These are phyloP conservation scores for Colletotrichum plurivorum DNA, from an alignment of 2,329 filamentous ascomycete genomes.

Conservation along the genomic window DNA sequence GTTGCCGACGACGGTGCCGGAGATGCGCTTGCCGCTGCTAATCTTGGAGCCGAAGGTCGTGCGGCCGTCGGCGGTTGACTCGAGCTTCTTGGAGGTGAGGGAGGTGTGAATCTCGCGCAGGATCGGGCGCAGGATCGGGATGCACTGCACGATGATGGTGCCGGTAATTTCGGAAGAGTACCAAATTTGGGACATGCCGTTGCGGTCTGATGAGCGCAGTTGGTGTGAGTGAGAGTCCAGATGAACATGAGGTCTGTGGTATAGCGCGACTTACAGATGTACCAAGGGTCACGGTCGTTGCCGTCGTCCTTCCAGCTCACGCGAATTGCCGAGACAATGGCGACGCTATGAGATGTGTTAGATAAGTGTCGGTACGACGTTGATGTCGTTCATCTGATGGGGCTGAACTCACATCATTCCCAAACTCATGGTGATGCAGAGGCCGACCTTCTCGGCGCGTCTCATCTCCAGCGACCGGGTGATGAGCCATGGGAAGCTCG, in stretches of 20 bases:
- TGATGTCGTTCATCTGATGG: neutral
- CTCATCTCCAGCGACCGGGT: constrained; percentile 49
- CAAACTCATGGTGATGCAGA: constrained; percentile 46
- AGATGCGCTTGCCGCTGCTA: constrained; percentile 35
- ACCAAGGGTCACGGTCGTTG: constrained; percentile 60
- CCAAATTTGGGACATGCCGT: constrained; percentile 62
- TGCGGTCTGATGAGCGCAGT: constrained; percentile 49
- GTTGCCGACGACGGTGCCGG: constrained; percentile 15
- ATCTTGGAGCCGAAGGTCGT: constrained; percentile 35
- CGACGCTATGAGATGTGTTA: constrained; percentile 50
- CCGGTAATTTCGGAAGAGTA: constrained; percentile 66
- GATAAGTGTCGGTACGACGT: neutral
- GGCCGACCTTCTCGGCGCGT: constrained; percentile 47
- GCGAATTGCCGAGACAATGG: constrained; percentile 62
- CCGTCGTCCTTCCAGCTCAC: constrained; percentile 64
- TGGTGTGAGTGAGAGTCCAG: constrained; percentile 12
- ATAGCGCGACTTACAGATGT: constrained; percentile 56
- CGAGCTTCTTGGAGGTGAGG: constrained; percentile 39
- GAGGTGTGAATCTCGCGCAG: constrained; percentile 46
- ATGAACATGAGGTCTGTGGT: neutral
- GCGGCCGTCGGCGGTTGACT: constrained; percentile 34
- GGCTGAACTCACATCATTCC: constrained; percentile 51
- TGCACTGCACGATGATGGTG: constrained; percentile 69
- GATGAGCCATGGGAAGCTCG: constrained; percentile 49
- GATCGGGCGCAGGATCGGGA: constrained; percentile 65